Conservation (phyloP, 2,329 filamentous ascomycete genomes). For the Fusarium sp. region DNA sequence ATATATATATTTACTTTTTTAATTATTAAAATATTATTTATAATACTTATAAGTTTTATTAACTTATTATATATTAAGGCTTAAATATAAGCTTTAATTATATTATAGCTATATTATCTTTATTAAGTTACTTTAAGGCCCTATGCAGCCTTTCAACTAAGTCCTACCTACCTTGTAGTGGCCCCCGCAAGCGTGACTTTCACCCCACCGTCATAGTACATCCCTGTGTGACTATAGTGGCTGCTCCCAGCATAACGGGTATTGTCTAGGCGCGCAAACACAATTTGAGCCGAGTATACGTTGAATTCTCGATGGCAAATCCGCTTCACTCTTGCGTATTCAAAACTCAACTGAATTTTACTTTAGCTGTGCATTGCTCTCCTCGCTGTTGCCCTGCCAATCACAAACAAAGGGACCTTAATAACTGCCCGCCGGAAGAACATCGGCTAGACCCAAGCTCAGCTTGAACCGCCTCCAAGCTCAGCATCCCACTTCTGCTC, state of each 20-base stretch:
- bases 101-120: too few species aligned
- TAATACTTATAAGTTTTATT: too few species aligned
- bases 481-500: constrained; percentile 30
- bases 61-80: too few species aligned
- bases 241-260: not conserved
- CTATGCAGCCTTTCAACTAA: too few species aligned
- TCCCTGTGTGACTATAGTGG: not conserved
- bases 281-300: not conserved
- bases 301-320: not conserved
- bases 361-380: not conserved
- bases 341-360: not conserved
- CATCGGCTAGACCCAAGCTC: constrained; percentile 38
- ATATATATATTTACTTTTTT: too few species aligned
- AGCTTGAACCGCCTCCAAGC: constrained; percentile 42
- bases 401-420: not conserved
- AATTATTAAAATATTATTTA: too few species aligned
- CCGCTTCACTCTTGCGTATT: not conserved
- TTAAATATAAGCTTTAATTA: too few species aligned
- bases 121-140: too few species aligned
- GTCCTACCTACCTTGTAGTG: not conserved
- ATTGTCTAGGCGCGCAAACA: not conserved
- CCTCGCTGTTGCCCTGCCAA: not conserved
- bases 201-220: not conserved
- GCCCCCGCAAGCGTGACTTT: not conserved
- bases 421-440: constrained; percentile 33